These are phyloP conservation scores for Colletotrichum sp. DNA, from an alignment of 2,329 filamentous ascomycete species.

Conservation along the genomic window DNA sequence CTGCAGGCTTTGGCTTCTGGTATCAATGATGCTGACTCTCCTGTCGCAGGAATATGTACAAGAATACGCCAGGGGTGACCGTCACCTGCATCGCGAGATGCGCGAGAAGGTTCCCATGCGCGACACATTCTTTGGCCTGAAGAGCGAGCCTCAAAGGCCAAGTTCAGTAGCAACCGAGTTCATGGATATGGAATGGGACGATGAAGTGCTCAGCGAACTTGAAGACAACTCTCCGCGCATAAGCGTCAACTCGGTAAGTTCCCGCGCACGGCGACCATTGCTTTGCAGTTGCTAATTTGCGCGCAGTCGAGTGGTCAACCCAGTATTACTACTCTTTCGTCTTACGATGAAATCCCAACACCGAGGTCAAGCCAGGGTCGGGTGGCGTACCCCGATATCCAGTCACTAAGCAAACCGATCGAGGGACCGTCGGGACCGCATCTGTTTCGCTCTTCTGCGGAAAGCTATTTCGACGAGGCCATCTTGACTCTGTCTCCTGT, in stretches of 20 bases:
- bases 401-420: constrained; percentile 64
- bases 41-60: constrained; percentile 38
- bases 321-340: constrained; percentile 86
- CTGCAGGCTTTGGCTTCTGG: not conserved
- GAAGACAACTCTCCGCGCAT: constrained; percentile 71
- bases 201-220: constrained; percentile 62
- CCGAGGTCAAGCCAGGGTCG: constrained; percentile 71
- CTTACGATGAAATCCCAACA: constrained; percentile 82
- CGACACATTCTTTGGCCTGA: constrained; percentile 67
- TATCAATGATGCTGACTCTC: not conserved
- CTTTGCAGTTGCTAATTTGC: constrained; percentile 17
- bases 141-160: constrained; percentile 60
- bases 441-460: constrained; percentile 77
- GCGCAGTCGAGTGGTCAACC: constrained; percentile 54
- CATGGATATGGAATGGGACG: constrained; percentile 77
- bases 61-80: constrained; percentile 37
- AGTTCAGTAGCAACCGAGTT: constrained; percentile 78
- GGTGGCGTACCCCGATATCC: constrained; percentile 60
- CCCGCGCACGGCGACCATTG: not conserved
- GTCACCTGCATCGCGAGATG: constrained; percentile 54
- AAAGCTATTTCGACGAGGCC: constrained; percentile 54
- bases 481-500: constrained; percentile 75
- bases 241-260: constrained; percentile 75
- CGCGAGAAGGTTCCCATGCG: constrained; percentile 53
- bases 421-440: constrained; percentile 86